Evolutionary conservation across 805 yeast genomes (phyloP).

Genomic region (Metschnikowia arizonensis): DNA sequence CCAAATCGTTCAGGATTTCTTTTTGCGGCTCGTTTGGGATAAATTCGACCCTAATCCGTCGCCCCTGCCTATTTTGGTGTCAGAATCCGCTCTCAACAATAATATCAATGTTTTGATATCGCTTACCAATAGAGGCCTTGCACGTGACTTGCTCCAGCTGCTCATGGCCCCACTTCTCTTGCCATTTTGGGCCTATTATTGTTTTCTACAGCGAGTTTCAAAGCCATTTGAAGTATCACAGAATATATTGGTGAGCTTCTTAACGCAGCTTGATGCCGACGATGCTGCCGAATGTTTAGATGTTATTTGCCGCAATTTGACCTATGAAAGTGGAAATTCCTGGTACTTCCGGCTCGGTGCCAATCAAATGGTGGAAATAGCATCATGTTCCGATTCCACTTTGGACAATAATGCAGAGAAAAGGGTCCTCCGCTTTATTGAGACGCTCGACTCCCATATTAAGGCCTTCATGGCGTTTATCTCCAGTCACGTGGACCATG

Average conservation of each 20-base stretch:
- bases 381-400: constrained; percentile 1
- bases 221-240: constrained; percentile 34
- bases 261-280: constrained; percentile 21
- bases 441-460: constrained; percentile 26
- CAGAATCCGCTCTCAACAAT: constrained; percentile 54
- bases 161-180: constrained; percentile 30
- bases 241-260: constrained; percentile 37
- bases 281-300: constrained; percentile 24
- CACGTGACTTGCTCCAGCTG: constrained; percentile 22
- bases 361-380: constrained; percentile 34
- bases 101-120: constrained; percentile 63
- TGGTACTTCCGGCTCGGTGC: constrained; percentile 46
- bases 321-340: constrained; percentile 25
- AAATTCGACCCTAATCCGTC: constrained; percentile 34
- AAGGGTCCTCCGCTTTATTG: constrained; percentile 27
- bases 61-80: constrained; percentile 26
- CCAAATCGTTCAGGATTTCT: constrained; percentile 53
- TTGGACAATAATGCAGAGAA: constrained; percentile 18
- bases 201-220: constrained; percentile 28
- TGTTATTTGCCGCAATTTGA: constrained; percentile 30
- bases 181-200: constrained; percentile 44
- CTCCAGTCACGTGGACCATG: constrained; percentile 44
- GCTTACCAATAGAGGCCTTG: constrained; percentile 41
- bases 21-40: constrained; percentile 49
- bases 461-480: constrained; percentile 39